Evolutionary conservation across 2,329 filamentous ascomycete species (phyloP), one percentile per base, ranked within the genome.

Genomic region (Clathrospora elynae): DNA sequence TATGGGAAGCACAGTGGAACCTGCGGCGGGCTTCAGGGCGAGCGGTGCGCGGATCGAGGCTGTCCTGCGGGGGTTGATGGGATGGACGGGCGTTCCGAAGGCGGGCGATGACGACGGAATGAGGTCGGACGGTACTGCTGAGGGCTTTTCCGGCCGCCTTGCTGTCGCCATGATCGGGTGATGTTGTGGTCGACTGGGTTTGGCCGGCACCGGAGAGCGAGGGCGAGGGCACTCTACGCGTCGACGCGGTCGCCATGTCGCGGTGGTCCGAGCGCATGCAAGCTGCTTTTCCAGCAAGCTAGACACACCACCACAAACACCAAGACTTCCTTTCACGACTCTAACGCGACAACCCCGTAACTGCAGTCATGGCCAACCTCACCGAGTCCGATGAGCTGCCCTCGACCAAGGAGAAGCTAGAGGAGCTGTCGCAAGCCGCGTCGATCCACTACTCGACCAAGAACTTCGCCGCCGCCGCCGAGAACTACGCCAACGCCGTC

Each of bases 41-140:
- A 75, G 72, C 35, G 76, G 73, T 50, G 74, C 71, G 37, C 71
- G 71, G 16, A 72, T 68, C 5, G 71, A 66, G 18, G 70, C 65
- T 24, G 64, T 68, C 35, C 65, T 55, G 55, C 67, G 66, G 11
- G 85, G 82, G 57, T 80, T 81, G 36, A 93, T 81, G 30, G 90
- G 88, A 67, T 93, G 87, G 29, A 84, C 82, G 1, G 91, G 91
- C 2, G 91, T 96, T 35, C 83, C 90, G 71, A 96, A 96, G 26
- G 87, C 90, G 6, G 91, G 90, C 13, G 90, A 96, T 0, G 90
- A 95, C 0, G 91, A 96, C 4, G 89, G 89, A 48, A 93, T 84
- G 28, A 81, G 79, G 35, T 87, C 84, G 2, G 61, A 46, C 8
- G 60, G 44, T 3, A 62, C 49, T n/a, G 50, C 55, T 7, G 61